These are phyloP conservation scores for Cercospora beticola DNA, from an alignment of 2,329 filamentous ascomycete genomes.

Conservation along the genomic window DNA sequence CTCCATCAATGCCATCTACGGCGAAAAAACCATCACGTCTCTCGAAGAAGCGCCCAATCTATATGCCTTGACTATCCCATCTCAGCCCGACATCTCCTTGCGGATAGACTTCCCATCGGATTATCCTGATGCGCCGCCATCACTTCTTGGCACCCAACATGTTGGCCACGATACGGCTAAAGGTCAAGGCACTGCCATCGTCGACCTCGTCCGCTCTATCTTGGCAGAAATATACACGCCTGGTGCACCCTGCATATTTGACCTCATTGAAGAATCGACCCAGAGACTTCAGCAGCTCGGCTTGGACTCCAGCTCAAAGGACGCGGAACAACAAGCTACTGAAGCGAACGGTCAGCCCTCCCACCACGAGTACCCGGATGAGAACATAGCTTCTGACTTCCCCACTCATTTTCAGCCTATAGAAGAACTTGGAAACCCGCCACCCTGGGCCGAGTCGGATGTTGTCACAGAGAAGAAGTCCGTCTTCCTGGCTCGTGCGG, in stretches of 20 bases:
- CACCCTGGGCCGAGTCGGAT: conserved; percentile 74
- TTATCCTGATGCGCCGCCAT: conserved; percentile 75
- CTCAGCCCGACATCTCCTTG: conserved; percentile 55
- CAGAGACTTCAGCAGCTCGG: conserved; percentile 39
- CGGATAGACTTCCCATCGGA: conserved; percentile 65
- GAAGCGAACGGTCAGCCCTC: conserved; percentile 34
- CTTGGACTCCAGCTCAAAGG: conserved; percentile 27
- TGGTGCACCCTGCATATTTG: conserved; percentile 83
- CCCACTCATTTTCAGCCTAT: conserved; percentile 36
- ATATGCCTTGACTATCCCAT: conserved; percentile 67
- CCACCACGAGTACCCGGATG: neutral
- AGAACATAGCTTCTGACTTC: conserved; percentile 7
- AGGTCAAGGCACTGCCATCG: conserved; percentile 69
- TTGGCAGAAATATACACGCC: conserved; percentile 67
- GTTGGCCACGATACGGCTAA: conserved; percentile 65
- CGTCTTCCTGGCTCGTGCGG: conserved; percentile 78
- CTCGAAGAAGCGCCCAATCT: conserved; percentile 28
- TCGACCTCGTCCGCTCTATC: conserved; percentile 67
- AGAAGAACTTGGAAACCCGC: conserved; percentile 42
- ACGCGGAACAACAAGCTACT: conserved; percentile 34
- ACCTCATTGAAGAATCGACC: conserved; percentile 68
- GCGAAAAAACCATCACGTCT: conserved; percentile 58
- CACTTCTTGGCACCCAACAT: conserved; percentile 74
- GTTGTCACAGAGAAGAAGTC: conserved; percentile 79
- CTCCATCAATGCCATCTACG: conserved; percentile 83